Evolutionary conservation across 495 filamentous ascomycete genomes (phyloP).

Genomic region (Hypoxylon lenormandii): DNA sequence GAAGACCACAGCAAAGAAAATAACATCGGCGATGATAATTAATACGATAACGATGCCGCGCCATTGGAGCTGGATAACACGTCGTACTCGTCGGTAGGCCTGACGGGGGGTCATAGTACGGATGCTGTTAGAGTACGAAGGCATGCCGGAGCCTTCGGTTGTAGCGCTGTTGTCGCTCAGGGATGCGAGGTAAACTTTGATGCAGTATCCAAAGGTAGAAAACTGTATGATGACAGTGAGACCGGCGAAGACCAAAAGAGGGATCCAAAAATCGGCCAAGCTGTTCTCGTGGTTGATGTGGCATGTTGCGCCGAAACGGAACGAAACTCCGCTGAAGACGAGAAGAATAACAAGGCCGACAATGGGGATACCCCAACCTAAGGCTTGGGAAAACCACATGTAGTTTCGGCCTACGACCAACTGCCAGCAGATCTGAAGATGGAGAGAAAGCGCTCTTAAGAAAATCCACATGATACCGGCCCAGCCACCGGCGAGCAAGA

Average conservation of each 20-base stretch:
- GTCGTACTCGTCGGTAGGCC: constrained; percentile 83
- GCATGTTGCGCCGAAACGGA: constrained; percentile 88
- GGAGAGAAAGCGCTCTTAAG: constrained; percentile 87
- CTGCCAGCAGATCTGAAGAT: constrained; percentile 98
- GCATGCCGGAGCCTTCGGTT: constrained; percentile 76
- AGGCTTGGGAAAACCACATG: constrained; percentile 83
- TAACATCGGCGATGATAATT: constrained; percentile 86
- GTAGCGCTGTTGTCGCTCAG: constrained; percentile 77
- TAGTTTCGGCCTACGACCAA: constrained; percentile 86
- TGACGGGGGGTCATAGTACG: constrained; percentile 86
- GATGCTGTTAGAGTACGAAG: constrained; percentile 81
- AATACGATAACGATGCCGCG: constrained; percentile 86
- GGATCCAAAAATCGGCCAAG: constrained; percentile 88
- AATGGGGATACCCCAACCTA: constrained; percentile 85
- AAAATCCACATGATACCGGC: constrained; percentile 88
- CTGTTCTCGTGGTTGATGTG: constrained; percentile 89
- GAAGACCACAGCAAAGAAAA: constrained; percentile 92
- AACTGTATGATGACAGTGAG: constrained; percentile 85
- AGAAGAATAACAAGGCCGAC: constrained; percentile 78
- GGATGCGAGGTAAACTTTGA: constrained; percentile 90
- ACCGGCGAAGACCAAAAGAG: constrained; percentile 81
- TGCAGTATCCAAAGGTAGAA: constrained; percentile 88
- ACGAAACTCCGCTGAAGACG: constrained; percentile 89
- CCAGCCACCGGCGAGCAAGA: constrained; percentile 87
- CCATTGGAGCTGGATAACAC: constrained; percentile 95